Evolutionary conservation across 2,329 filamentous ascomycete genomes (phyloP).

Genomic region (Cadophora gregata): DNA sequence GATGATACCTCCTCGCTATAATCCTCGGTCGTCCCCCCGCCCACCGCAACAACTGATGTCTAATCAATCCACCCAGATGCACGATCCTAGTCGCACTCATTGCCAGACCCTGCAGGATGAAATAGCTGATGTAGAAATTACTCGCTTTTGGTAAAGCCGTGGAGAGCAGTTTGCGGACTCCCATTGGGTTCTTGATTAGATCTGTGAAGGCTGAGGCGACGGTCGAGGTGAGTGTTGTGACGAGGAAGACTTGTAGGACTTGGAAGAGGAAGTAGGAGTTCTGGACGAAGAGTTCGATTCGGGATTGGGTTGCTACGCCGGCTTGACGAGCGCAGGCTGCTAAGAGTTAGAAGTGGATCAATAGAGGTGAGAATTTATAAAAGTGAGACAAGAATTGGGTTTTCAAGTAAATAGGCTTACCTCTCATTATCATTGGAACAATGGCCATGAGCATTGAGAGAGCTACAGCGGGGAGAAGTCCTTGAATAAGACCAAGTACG

Average conservation of each 20-base stretch:
- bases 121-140: conserved; percentile 73
- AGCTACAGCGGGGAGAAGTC: conserved; percentile 64
- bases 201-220: conserved; percentile 62
- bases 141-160: conserved; percentile 64
- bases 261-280: conserved; percentile 69
- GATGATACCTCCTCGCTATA: conserved; percentile 62
- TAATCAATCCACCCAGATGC: conserved; percentile 62
- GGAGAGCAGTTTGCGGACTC: conserved; percentile 57
- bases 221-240: conserved; percentile 61
- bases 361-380: not conserved
- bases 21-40: conserved; percentile 66
- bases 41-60: conserved; percentile 61
- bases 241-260: conserved; percentile 70
- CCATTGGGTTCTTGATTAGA: conserved; percentile 55
- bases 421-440: conserved; percentile 64
- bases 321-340: conserved; percentile 62
- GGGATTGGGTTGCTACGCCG: conserved; percentile 62
- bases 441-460: conserved; percentile 66
- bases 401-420: no score
- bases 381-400: not conserved
- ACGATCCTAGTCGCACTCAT: conserved; percentile 65
- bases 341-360: conserved; percentile 22
- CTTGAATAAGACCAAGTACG: conserved; percentile 66
- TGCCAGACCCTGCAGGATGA: conserved; percentile 69
- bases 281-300: conserved; percentile 66